Conservation (phyloP, 805 yeast genomes). For the Saccharomycopsis fermentans region DNA sequence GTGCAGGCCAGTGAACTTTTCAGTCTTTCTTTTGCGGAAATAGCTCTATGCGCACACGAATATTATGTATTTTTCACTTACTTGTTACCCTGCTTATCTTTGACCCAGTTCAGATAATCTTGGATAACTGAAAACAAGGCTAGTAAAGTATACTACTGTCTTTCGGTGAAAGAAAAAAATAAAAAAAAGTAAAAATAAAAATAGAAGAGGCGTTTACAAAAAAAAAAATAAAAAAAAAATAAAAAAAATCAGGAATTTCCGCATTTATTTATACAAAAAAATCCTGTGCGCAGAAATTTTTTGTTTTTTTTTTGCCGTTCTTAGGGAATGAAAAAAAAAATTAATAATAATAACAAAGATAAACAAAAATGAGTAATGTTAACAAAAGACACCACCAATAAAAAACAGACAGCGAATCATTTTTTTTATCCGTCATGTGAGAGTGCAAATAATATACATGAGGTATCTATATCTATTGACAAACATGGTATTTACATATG, state of each 20-base stretch:
- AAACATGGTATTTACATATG: no score
- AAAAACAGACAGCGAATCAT: not conserved
- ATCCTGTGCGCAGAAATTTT: not conserved
- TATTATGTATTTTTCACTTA: not conserved
- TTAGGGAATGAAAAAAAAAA: not conserved
- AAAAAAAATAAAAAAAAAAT: not conserved
- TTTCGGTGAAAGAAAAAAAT: not conserved
- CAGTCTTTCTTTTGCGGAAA: no score
- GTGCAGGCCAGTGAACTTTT: not conserved
- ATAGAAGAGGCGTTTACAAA: not conserved
- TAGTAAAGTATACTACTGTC: not conserved
- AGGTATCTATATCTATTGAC: no score
- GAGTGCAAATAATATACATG: no score
- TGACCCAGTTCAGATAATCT: not conserved
- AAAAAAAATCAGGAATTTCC: slow-evolving; percentile 1
- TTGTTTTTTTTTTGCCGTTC: not conserved
- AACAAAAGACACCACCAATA: not conserved
- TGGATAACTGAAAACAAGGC: not conserved
- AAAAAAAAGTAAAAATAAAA: not conserved
- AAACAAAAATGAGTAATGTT: not conserved
- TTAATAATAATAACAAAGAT: not conserved
- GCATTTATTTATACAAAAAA: slow-evolving; percentile 1
- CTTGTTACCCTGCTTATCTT: not conserved
- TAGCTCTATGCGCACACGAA: no score
- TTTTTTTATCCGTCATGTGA: not conserved